Conservation (phyloP, 768 basidiomycete genomes). For the Amylocystis lapponica region DNA sequence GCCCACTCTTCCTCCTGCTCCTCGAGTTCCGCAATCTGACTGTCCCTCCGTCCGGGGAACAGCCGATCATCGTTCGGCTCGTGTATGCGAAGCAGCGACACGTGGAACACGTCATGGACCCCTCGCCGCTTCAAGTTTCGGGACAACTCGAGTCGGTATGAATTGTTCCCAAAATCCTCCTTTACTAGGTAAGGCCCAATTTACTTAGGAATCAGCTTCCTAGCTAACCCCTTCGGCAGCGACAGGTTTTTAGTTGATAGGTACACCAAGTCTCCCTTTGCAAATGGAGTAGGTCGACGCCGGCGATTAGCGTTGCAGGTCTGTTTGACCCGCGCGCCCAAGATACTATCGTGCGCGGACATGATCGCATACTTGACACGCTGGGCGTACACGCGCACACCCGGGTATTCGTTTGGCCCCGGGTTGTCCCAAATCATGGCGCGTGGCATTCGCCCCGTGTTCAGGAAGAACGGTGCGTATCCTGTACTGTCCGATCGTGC, state of each 20-base stretch:
- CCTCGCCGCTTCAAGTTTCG: conserved; percentile 17
- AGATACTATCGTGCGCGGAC: conserved; percentile 33
- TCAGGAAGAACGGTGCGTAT: conserved; percentile 30
- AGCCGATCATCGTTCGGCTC: conserved; percentile 26
- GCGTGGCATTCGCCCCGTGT: conserved; percentile 14
- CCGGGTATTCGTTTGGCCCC: conserved; percentile 11
- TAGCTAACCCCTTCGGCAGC: conserved; percentile 26
- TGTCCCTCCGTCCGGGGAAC: conserved; percentile 30
- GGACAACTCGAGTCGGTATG: conserved; percentile 28
- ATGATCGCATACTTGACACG: conserved; percentile 20
- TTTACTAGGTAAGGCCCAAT: conserved; percentile 34
- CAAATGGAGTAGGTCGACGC: conserved; percentile 11
- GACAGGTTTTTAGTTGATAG: conserved; percentile 33
- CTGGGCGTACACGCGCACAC: conserved; percentile 21
- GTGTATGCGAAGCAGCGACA: conserved; percentile 22
- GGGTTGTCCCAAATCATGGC: conserved; percentile 24
- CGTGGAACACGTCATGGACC: conserved; percentile 35
- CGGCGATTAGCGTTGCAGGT: conserved; percentile 25
- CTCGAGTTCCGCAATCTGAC: conserved; percentile 18
- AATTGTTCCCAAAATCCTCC: conserved; percentile 12
- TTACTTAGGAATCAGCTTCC: conserved; percentile 32
- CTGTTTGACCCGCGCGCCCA: conserved; percentile 27
- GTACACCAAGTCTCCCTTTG: conserved; percentile 28
- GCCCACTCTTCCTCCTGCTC: conserved; percentile 21
- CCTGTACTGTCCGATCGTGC: conserved; percentile 26